phyloP scores from a whole-genome alignment of 2,329 filamentous ascomycete genomes.

The Didymella pomorum region DNA sequence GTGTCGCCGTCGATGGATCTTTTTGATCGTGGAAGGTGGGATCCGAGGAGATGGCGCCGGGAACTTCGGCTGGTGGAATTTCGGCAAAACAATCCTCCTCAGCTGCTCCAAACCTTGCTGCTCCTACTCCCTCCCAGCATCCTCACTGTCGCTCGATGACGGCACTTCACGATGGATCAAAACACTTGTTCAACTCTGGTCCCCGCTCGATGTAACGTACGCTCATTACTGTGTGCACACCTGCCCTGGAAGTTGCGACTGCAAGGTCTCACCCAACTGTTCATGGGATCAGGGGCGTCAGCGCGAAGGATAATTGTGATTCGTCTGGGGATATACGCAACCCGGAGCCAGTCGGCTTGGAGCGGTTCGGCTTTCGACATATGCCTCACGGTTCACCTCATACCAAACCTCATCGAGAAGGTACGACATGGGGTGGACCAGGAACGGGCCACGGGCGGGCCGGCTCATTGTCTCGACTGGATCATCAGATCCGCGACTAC shows the following conservation, averaged over 20 bases:
- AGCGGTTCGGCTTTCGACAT: background rate
- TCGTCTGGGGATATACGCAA: background rate
- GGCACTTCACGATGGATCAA: background rate
- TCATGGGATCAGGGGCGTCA: background rate
- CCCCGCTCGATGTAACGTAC: background rate
- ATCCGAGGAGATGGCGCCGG: background rate
- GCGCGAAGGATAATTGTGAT: too few relatives aligned
- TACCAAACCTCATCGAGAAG: constrained; percentile 1
- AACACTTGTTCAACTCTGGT: too few relatives aligned
- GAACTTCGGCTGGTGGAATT: background rate
- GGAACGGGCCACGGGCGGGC: constrained; percentile 8
- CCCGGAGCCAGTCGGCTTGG: background rate
- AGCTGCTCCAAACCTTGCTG: background rate
- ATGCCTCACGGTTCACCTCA: background rate
- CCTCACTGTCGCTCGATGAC: background rate
- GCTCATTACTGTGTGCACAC: background rate
- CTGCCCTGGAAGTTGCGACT: background rate
- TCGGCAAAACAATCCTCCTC: background rate
- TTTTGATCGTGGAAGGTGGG: background rate
- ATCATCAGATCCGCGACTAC: constrained; percentile 1
- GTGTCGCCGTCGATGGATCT: background rate
- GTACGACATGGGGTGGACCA: background rate
- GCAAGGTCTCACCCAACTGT: background rate
- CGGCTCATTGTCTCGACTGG: constrained; percentile 8
- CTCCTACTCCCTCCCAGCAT: background rate